These are phyloP conservation scores for Nicotiana otophora DNA, from an alignment of 257 asterid genomes.

Conservation along the genomic window DNA sequence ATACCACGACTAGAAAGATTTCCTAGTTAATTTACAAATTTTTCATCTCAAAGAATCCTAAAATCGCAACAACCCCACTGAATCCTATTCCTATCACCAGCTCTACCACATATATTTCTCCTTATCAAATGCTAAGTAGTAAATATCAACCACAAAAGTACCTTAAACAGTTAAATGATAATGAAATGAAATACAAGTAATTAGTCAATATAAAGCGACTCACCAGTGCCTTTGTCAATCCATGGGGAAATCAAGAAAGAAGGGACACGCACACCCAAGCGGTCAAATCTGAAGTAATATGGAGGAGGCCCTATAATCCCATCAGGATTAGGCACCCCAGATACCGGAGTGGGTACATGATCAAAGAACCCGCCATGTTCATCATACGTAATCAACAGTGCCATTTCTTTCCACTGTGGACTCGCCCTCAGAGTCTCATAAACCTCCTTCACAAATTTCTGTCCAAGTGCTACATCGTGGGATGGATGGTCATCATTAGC, in stretches of 20 bases:
- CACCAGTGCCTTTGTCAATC: slow-evolving; percentile 87
- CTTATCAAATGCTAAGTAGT: not conserved
- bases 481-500: slow-evolving; percentile 97
- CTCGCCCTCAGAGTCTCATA: slow-evolving; percentile 82
- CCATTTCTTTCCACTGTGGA: slow-evolving; percentile 95
- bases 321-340: slow-evolving; percentile 94
- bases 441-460: slow-evolving; percentile 92
- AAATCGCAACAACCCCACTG: not conserved
- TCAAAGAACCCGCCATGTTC: slow-evolving; percentile 96
- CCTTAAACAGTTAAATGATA: not conserved
- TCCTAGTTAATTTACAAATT: not conserved
- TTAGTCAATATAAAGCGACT: slow-evolving; percentile 7
- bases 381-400: slow-evolving; percentile 82
- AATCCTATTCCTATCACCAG: not conserved
- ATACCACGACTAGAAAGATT: not conserved
- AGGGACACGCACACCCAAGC: slow-evolving; percentile 96
- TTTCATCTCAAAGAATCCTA: not conserved
- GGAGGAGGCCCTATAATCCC: slow-evolving; percentile 95
- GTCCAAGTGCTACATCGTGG: slow-evolving; percentile 84
- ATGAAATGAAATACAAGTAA: not conserved
- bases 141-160: not conserved
- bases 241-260: slow-evolving; percentile 84
- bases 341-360: slow-evolving; percentile 90
- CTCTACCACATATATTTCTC: not conserved
- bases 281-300: slow-evolving; percentile 62